phyloP scores from a whole-genome alignment of 2,329 filamentous ascomycete genomes.

The Rhynchosporium agropyri region DNA sequence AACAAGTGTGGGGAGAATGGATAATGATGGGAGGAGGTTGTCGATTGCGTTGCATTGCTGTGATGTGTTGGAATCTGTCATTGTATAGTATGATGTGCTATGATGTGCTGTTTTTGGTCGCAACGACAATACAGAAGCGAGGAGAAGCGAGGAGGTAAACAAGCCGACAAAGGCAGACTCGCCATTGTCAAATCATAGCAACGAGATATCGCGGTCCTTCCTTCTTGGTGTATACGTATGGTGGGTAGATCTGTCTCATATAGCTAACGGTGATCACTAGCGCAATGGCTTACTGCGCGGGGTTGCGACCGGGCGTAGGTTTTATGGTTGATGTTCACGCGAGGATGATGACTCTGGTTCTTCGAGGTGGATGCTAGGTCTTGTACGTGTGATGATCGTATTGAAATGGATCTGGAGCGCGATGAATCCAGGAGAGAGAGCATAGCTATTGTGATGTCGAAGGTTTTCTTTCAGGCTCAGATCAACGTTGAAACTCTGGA shows the following conservation, averaged over 20 bases:
- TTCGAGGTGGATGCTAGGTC: conserved; percentile 41
- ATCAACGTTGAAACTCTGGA: conserved; percentile 32
- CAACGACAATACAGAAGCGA: neutral
- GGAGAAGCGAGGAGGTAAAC: neutral
- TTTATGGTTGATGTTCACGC: conserved; percentile 34
- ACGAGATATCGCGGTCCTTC: conserved; percentile 31
- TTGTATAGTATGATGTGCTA: too few relatives aligned
- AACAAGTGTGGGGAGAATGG: too few relatives aligned
- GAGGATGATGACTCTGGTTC: neutral
- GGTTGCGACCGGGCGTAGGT: conserved; percentile 37
- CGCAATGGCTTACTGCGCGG: conserved; percentile 31
- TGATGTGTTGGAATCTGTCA: neutral
- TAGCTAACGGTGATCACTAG: conserved; percentile 33
- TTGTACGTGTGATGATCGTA: conserved; percentile 43
- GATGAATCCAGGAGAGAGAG: conserved; percentile 41
- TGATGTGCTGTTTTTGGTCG: neutral
- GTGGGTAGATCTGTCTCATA: conserved; percentile 59
- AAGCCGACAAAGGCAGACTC: neutral
- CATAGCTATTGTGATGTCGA: conserved; percentile 37
- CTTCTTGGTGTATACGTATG: conserved; percentile 58
- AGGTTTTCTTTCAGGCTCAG: conserved; percentile 45
- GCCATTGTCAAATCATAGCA: conserved; percentile 25
- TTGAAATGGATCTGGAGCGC: conserved; percentile 46
- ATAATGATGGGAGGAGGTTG: too few relatives aligned
- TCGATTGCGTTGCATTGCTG: too few relatives aligned